These are phyloP conservation scores for Leptodermis oblonga DNA, from an alignment of 257 asterid species.

Conservation along the genomic window DNA sequence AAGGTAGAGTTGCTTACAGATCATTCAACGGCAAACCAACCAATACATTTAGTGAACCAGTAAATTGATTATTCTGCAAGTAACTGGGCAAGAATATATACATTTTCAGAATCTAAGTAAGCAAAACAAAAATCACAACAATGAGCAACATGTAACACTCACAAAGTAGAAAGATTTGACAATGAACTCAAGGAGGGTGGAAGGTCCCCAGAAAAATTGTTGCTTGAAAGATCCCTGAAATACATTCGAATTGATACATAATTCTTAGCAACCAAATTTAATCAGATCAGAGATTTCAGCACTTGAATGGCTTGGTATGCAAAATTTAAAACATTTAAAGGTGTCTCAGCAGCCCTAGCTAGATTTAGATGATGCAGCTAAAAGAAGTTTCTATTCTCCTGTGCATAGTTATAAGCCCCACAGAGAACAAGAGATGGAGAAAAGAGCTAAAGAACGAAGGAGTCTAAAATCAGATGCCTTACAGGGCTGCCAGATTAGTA, in stretches of 20 bases:
- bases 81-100: slow-evolving; percentile 45
- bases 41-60: slow-evolving; percentile 71
- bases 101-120: slow-evolving; percentile 22
- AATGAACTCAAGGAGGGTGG: slow-evolving; percentile 67
- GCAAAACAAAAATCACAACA: slow-evolving; percentile 15
- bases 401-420: neutral
- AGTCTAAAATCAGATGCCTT: slow-evolving; percentile 31
- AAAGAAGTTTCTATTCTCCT: neutral
- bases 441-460: slow-evolving; percentile 4
- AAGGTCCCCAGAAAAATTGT: slow-evolving; percentile 84
- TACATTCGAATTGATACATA: slow-evolving; percentile 23
- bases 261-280: slow-evolving; percentile 5
- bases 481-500: slow-evolving; percentile 61
- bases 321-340: neutral
- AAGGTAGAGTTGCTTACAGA: slow-evolving; percentile 50
- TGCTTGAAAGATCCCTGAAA: slow-evolving; percentile 80
- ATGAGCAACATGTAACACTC: slow-evolving; percentile 34
- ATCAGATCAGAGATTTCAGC: neutral
- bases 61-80: slow-evolving; percentile 69
- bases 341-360: too few species aligned
- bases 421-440: neutral
- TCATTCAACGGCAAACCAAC: slow-evolving; percentile 68
- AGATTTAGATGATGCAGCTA: neutral
- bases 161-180: slow-evolving; percentile 86
- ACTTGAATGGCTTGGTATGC: neutral